These are phyloP conservation scores for Candida sphagnicola DNA, from an alignment of 805 yeast species.

Conservation along the genomic window DNA sequence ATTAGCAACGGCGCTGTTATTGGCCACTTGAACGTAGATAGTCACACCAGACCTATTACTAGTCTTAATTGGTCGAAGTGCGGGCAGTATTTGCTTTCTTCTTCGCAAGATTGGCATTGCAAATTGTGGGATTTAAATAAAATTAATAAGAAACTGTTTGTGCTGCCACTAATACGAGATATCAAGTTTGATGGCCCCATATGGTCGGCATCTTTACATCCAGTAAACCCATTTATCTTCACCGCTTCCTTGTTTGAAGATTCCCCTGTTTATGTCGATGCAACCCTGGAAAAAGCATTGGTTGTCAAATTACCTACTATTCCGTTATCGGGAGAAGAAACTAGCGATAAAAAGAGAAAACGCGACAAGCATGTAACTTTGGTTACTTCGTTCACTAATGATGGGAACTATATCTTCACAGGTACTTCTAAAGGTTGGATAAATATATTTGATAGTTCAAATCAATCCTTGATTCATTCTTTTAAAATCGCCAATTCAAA, in stretches of 20 bases:
- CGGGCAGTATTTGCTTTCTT: constrained; percentile 64
- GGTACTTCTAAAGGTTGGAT: constrained; percentile 85
- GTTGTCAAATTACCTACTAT: constrained; percentile 16
- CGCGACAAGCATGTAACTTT: constrained; percentile 44
- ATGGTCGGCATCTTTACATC: constrained; percentile 64
- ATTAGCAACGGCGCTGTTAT: constrained; percentile 60
- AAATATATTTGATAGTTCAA: constrained; percentile 39
- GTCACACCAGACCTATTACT: constrained; percentile 72
- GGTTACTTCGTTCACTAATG: constrained; percentile 46
- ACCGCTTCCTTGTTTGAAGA: constrained; percentile 67
- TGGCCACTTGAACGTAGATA: constrained; percentile 43
- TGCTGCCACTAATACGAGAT: constrained; percentile 33
- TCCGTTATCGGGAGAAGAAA: constrained; percentile 15
- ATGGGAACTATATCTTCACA: constrained; percentile 54
- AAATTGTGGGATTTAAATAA: constrained; percentile 71
- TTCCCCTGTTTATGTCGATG: constrained; percentile 52
- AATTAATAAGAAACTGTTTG: constrained; percentile 18
- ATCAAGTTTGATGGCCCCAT: constrained; percentile 64
- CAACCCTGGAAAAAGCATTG: no score
- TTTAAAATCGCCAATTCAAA: constrained; percentile 62
- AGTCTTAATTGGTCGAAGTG: constrained; percentile 71
- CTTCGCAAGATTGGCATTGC: constrained; percentile 80
- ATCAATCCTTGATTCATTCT: constrained; percentile 39
- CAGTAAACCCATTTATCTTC: constrained; percentile 43
- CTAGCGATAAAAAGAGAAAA: constrained; percentile 12